Percentiles rank a stretch among this genome's conserved stretches.
Conservation (phyloP, 352 stramenopile species). For the Globisporangium canariense region DNA sequence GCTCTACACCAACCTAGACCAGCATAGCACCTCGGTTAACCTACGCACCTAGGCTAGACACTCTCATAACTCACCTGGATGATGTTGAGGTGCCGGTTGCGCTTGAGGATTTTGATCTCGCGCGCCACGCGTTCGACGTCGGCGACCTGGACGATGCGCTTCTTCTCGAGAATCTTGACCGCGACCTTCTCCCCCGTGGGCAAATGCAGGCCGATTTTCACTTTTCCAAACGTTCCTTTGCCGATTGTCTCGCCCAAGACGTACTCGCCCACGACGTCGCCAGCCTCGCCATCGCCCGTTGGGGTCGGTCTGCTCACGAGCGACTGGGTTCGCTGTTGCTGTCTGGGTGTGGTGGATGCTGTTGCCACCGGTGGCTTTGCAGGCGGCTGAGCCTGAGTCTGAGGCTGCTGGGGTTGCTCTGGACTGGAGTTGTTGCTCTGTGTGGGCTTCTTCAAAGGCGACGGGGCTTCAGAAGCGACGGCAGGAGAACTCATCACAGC, state of each 20-base stretch:
- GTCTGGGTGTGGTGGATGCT: not conserved
- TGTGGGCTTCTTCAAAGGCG: conserved; percentile 8
- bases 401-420: not conserved
- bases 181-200: conserved; percentile 91
- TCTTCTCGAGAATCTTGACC: conserved; percentile 93
- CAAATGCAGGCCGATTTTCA: conserved; percentile 85
- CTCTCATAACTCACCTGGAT: conserved; percentile 53
- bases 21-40: not conserved
- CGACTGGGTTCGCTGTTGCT: conserved; percentile 1
- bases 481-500: conserved; percentile 7
- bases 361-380: not conserved
- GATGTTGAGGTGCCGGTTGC: conserved; percentile 86
- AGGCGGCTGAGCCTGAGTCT: not conserved
- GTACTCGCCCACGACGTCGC: conserved; percentile 83
- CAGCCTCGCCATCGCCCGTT: conserved; percentile 15
- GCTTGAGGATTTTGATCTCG: conserved; percentile 95
- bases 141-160: conserved; percentile 80
- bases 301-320: not conserved
- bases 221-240: conserved; percentile 93
- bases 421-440: not conserved
- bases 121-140: conserved; percentile 89
- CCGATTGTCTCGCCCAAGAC: conserved; percentile 90
- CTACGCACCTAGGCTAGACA: too few species aligned
- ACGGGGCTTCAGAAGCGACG: conserved; percentile 3
- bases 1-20: conserved; percentile 37